These are phyloP conservation scores for Oryza punctata DNA, from an alignment of 176 grass and related monocot genomes.

Conservation along the genomic window DNA sequence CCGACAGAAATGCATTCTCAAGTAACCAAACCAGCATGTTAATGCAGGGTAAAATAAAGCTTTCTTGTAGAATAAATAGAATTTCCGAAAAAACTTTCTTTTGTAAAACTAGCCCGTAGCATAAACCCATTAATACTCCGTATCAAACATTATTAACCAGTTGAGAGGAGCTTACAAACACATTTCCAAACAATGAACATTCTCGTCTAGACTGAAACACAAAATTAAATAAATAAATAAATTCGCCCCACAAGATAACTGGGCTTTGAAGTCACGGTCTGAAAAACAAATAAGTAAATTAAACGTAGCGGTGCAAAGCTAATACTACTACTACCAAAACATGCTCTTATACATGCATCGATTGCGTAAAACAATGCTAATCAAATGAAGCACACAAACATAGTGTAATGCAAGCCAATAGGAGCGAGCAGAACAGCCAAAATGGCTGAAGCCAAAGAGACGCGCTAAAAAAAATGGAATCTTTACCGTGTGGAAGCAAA, in stretches of 20 bases:
- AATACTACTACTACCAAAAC: not conserved
- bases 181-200: not conserved
- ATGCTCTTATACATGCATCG: not conserved
- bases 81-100: not conserved
- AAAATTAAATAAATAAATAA: not conserved
- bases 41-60: not conserved
- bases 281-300: not conserved
- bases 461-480: not conserved
- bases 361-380: not conserved
- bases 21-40: not conserved
- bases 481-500: not conserved
- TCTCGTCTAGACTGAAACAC: not conserved
- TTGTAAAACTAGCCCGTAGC: not conserved
- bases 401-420: not conserved
- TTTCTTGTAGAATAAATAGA: not conserved
- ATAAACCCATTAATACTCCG: not conserved
- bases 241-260: not conserved
- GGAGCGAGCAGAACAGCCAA: not conserved
- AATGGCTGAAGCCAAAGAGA: not conserved
- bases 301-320: not conserved
- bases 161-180: not conserved
- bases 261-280: not conserved
- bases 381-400: not conserved
- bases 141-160: not conserved
- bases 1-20: not conserved